A percentile compares a stretch with the other conserved stretches of the same genome.
These are phyloP conservation scores for Telopea speciosissima DNA, from an alignment of 177 flowering plant species.

Conservation along the genomic window DNA sequence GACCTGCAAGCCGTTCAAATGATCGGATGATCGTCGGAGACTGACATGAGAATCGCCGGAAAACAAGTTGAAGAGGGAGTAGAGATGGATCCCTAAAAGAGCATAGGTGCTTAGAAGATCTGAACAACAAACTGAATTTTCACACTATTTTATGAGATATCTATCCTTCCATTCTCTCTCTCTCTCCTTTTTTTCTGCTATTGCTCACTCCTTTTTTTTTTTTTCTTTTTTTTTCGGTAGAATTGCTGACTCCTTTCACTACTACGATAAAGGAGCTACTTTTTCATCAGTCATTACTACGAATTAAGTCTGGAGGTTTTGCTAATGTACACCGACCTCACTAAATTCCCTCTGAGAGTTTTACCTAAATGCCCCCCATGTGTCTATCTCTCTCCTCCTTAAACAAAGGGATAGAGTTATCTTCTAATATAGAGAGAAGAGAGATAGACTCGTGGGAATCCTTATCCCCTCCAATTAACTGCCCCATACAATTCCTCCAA, in stretches of 20 bases:
- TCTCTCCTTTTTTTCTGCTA: constrained; percentile 5
- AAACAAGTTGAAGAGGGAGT: background rate
- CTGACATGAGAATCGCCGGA: background rate
- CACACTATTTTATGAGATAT: constrained; percentile 3
- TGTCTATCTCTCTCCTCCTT: no score
- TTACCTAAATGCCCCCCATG: constrained; percentile 6
- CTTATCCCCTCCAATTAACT: no score
- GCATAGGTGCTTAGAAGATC: constrained; percentile 2
- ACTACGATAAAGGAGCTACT: background rate
- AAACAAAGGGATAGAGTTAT: no score
- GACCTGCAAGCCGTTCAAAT: background rate
- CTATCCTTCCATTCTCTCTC: background rate
- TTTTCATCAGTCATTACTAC: constrained; percentile 9
- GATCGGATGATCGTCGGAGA: constrained; percentile 1
- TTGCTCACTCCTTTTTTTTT: background rate
- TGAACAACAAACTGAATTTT: constrained; percentile 11
- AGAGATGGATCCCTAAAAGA: constrained; percentile 4
- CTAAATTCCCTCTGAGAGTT: constrained; percentile 7
- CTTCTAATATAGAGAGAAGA: no score
- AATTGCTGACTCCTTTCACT: background rate
- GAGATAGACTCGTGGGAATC: no score
- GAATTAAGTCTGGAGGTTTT: constrained; percentile 19
- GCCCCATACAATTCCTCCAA: no score
- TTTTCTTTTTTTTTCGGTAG: no score
- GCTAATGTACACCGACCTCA: constrained; percentile 29